Evolutionary conservation across 371 early-diverging fungal species (phyloP).

Genomic region (Choanephora cucurbitarum): DNA sequence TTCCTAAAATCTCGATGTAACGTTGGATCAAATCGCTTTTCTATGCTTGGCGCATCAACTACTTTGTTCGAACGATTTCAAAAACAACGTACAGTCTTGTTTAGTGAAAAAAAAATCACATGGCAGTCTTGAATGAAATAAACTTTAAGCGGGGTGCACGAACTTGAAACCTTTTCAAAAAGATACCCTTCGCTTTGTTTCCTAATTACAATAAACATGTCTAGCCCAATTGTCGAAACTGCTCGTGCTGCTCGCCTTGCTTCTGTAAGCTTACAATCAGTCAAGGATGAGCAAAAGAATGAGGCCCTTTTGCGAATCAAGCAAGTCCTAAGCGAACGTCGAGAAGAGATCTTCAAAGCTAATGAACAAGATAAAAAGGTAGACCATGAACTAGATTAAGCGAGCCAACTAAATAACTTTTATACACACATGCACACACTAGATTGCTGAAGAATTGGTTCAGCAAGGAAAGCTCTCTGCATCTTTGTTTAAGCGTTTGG

Average conservation of each 20-base stretch:
- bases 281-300: constrained; percentile 75
- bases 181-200: neutral
- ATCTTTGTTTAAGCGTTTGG: constrained; percentile 89
- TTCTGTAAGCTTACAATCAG: constrained; percentile 78
- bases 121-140: too few relatives aligned
- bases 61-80: too few relatives aligned
- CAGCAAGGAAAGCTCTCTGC: constrained; percentile 72
- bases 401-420: neutral
- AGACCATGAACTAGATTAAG: neutral
- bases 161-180: too few relatives aligned
- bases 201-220: constrained; percentile 5
- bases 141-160: too few relatives aligned
- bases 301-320: constrained; percentile 76
- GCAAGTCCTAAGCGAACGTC: constrained; percentile 66
- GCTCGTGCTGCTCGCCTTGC: constrained; percentile 80
- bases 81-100: too few relatives aligned
- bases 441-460: constrained; percentile 72
- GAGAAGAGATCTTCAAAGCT: constrained; percentile 75
- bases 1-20: too few relatives aligned
- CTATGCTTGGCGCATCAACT: too few relatives aligned
- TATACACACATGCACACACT: neutral
- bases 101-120: too few relatives aligned
- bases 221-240: constrained; percentile 49
- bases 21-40: too few relatives aligned
- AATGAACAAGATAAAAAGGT: constrained; percentile 85